phyloP scores from a whole-genome alignment of 164 flowering plant species.

The Magnolia kwangsiensis region DNA sequence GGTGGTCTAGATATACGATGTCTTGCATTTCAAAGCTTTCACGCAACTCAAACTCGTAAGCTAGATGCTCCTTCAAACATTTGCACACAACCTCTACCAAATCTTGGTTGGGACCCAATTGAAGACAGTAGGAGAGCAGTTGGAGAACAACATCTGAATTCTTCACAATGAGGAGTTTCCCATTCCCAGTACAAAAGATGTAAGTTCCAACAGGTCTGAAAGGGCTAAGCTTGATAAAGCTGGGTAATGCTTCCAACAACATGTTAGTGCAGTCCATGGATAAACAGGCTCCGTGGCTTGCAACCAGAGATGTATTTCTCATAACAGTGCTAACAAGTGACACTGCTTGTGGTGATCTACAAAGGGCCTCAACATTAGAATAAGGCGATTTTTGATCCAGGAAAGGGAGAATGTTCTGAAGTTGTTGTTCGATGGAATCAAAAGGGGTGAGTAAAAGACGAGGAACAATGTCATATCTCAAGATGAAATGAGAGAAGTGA shows the following conservation, averaged over 20 bases:
- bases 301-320: constrained; percentile 42
- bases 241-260: constrained; percentile 42
- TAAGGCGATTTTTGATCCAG: constrained; percentile 30
- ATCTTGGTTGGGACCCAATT: constrained; percentile 33
- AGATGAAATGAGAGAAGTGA: constrained; percentile 53
- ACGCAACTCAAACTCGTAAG: constrained; percentile 32
- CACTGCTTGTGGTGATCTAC: constrained; percentile 16
- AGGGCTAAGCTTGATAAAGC: constrained; percentile 60
- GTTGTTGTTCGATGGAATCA: constrained; percentile 28
- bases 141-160: constrained; percentile 79
- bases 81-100: constrained; percentile 15
- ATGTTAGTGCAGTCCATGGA: constrained; percentile 56
- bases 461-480: constrained; percentile 63
- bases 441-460: constrained; percentile 55
- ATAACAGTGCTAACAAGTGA: constrained; percentile 35
- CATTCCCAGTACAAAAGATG: constrained; percentile 53
- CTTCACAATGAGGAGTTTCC: constrained; percentile 33
- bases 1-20: constrained; percentile 30
- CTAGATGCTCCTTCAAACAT: constrained; percentile 49
- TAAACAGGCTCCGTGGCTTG: constrained; percentile 57
- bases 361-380: constrained; percentile 8
- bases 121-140: constrained; percentile 51
- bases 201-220: constrained; percentile 72
- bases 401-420: constrained; percentile 30
- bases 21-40: constrained; percentile 33